A percentile compares a stretch with the other conserved stretches of the same genome.
Conservation (phyloP, 2,329 filamentous ascomycete genomes). For the Aspergillus clavatus region DNA sequence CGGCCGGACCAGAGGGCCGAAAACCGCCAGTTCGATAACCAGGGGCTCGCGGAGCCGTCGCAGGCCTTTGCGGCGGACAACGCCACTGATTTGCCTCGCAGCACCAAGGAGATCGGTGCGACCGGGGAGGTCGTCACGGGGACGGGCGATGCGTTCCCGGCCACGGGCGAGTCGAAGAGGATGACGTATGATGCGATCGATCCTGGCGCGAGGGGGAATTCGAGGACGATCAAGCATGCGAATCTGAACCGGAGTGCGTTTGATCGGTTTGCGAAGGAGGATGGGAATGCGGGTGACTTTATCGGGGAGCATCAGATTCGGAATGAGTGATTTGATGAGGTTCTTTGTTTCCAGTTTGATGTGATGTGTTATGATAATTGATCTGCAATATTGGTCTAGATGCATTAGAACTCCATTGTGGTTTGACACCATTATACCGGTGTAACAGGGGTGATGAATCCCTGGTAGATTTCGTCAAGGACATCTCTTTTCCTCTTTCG, state of each 20-base stretch:
- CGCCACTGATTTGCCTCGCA: constrained; percentile 32
- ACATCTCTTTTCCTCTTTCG: constrained; percentile 69
- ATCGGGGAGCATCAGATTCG: constrained; percentile 27
- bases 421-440: not conserved
- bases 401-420: too few relatives aligned
- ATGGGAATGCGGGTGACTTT: constrained; percentile 27
- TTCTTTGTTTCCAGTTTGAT: not conserved
- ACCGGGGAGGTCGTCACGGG: constrained; percentile 39
- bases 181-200: constrained; percentile 24
- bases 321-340: constrained; percentile 14
- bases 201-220: constrained; percentile 35
- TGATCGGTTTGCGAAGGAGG: constrained; percentile 36
- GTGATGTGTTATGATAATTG: not conserved
- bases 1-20: constrained; percentile 44
- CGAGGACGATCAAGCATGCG: constrained; percentile 38
- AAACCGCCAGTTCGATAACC: constrained; percentile 29
- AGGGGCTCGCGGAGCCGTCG: constrained; percentile 32
- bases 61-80: constrained; percentile 46
- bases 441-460: constrained; percentile 52
- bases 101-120: constrained; percentile 14
- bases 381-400: too few relatives aligned
- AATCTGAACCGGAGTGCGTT: constrained; percentile 33
- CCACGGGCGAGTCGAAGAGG: constrained; percentile 36
- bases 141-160: constrained; percentile 37
- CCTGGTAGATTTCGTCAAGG: constrained; percentile 73